Evolutionary conservation across 108 stramenopile genomes (phyloP).

Genomic region (Nitzschia inconspicua): DNA sequence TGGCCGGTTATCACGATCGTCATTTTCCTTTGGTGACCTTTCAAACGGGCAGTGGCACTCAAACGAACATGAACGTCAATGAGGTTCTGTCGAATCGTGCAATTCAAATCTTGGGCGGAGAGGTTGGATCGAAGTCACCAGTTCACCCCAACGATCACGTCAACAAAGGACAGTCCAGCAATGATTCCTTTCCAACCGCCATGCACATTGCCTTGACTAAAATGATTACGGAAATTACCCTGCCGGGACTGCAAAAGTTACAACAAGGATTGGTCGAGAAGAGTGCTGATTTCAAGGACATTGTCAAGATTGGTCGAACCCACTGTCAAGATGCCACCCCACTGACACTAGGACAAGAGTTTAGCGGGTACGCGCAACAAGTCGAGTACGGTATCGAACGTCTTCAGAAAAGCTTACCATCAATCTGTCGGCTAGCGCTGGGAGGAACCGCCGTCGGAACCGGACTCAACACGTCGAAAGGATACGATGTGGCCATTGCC

Average conservation of each 20-base stretch:
- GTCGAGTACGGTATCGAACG: slow-evolving; percentile 87
- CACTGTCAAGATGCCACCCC: slow-evolving; percentile 99
- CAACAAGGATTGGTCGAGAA: slow-evolving; percentile 71
- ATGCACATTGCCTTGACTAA: slow-evolving; percentile 92
- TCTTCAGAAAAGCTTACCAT: slow-evolving; percentile 59
- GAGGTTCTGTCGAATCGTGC: slow-evolving; percentile 97
- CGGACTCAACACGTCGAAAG: slow-evolving; percentile 86
- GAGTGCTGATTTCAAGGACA: slow-evolving; percentile 61
- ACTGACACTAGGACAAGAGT: slow-evolving; percentile 97
- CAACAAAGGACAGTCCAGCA: slow-evolving; percentile 95
- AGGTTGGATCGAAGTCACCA: slow-evolving; percentile 83
- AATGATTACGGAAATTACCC: slow-evolving; percentile 57
- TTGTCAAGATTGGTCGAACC: slow-evolving; percentile 98
- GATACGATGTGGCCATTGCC: slow-evolving; percentile 92
- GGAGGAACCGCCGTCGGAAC: slow-evolving; percentile 99
- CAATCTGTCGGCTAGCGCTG: slow-evolving; percentile 88
- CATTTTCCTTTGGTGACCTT: slow-evolving; percentile 97
- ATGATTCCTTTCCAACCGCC: slow-evolving; percentile 97
- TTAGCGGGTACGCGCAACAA: slow-evolving; percentile 92
- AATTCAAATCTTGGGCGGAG: slow-evolving; percentile 91
- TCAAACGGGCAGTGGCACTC: slow-evolving; percentile 97
- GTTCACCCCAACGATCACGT: slow-evolving; percentile 99
- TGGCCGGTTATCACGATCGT: slow-evolving; percentile 86
- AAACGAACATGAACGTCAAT: slow-evolving; percentile 99
- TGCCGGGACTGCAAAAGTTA: slow-evolving; percentile 81